Evolutionary conservation across 2,329 filamentous ascomycete species (phyloP).

Genomic region (Phialophora macrospora): DNA sequence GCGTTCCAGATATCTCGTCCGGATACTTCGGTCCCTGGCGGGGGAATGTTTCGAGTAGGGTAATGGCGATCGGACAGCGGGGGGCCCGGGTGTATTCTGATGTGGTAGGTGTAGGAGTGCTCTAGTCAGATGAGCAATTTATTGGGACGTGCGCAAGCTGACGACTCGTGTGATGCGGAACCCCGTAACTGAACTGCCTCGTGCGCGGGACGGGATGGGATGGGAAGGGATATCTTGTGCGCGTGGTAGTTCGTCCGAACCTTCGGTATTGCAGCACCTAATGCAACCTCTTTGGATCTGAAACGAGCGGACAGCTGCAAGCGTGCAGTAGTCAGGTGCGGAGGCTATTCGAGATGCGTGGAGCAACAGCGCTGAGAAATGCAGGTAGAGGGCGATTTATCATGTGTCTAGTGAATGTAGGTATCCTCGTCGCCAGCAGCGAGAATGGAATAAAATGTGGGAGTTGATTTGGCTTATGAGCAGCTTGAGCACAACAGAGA

Average conservation of each 20-base stretch:
- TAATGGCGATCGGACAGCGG: background rate
- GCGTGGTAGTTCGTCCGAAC: slow-evolving; percentile 9
- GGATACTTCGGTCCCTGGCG: slow-evolving; percentile 15
- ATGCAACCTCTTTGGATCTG: slow-evolving; percentile 22
- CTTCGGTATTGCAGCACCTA: slow-evolving; percentile 8
- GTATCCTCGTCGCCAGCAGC: slow-evolving; percentile 11
- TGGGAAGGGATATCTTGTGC: background rate
- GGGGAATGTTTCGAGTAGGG: slow-evolving; percentile 11
- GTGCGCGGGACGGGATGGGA: slow-evolving; percentile 4
- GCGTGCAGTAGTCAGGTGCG: slow-evolving; percentile 10
- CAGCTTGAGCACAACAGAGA: background rate
- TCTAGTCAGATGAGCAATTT: slow-evolving; percentile 15
- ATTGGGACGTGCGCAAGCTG: slow-evolving; percentile 1
- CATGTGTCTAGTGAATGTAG: background rate
- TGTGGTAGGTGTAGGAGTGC: background rate
- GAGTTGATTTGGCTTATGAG: slow-evolving; percentile 3
- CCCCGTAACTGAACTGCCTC: background rate
- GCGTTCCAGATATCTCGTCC: background rate
- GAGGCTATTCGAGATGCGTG: background rate
- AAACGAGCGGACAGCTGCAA: slow-evolving; percentile 14
- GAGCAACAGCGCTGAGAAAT: background rate
- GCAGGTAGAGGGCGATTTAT: background rate
- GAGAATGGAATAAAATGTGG: background rate
- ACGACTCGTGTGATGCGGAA: background rate
- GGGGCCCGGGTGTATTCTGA: slow-evolving; percentile 7